Conservation (phyloP, 805 yeast genomes). For the Metschnikowia santaceciliae region DNA sequence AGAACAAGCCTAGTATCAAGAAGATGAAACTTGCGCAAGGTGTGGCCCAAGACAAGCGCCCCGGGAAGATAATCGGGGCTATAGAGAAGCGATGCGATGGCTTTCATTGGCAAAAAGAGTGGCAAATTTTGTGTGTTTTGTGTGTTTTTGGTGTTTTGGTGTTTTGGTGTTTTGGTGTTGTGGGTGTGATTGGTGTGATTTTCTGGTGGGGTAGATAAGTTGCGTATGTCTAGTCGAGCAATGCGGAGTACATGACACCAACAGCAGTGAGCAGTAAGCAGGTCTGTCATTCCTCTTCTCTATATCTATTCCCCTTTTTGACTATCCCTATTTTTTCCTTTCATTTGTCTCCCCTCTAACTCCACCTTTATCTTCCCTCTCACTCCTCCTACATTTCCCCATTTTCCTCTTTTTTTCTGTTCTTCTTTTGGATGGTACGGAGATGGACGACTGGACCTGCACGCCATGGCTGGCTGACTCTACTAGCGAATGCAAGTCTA, state of each 20-base stretch:
- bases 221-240: neutral
- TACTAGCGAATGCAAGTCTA: neutral
- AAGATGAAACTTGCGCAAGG: constrained; percentile 16
- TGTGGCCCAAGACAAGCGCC: constrained; percentile 46
- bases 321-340: too few relatives aligned
- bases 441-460: neutral
- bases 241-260: constrained; percentile 4
- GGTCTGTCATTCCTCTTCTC: too few relatives aligned
- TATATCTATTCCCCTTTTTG: too few relatives aligned
- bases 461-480: neutral
- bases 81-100: constrained; percentile 32
- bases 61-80: constrained; percentile 55
- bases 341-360: too few relatives aligned
- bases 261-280: neutral
- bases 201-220: constrained; percentile 1
- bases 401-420: too few relatives aligned
- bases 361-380: neutral
- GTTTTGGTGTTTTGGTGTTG: neutral
- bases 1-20: constrained; percentile 24
- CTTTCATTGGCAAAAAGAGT: constrained; percentile 8
- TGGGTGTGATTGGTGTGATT: neutral
- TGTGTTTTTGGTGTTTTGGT: neutral
- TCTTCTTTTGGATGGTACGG: too few relatives aligned
- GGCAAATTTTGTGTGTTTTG: neutral
- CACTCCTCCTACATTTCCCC: too few relatives aligned